phyloP scores from a whole-genome alignment of 768 basidiomycete genomes.

The Xerocomus spinulosus region DNA sequence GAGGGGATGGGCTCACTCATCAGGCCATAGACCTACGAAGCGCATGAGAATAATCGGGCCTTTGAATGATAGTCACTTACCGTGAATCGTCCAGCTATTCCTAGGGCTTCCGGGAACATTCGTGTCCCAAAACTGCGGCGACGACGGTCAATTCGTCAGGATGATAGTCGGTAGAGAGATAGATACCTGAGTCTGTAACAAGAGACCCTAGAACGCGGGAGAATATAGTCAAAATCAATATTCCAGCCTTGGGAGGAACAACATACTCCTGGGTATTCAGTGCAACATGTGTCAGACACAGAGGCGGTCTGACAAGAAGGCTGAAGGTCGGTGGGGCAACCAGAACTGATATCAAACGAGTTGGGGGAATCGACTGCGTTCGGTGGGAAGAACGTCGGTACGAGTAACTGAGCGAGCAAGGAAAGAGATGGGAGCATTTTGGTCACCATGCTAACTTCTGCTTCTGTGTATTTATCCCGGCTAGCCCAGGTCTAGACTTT shows the following conservation, averaged over 20 bases:
- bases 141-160: slow-evolving; percentile 2
- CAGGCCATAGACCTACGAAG: slow-evolving; percentile 59
- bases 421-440: slow-evolving; percentile 21
- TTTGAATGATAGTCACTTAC: slow-evolving; percentile 31
- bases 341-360: slow-evolving; percentile 38
- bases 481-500: background rate
- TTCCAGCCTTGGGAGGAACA: background rate
- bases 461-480: slow-evolving; percentile 7
- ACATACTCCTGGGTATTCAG: slow-evolving; percentile 62
- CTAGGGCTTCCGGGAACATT: slow-evolving; percentile 56
- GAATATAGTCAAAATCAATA: background rate
- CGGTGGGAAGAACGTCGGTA: slow-evolving; percentile 16
- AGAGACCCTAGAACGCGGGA: slow-evolving; percentile 42
- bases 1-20: slow-evolving; percentile 38
- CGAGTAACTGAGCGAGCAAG: slow-evolving; percentile 21
- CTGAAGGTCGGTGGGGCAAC: slow-evolving; percentile 47
- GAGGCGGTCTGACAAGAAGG: slow-evolving; percentile 54
- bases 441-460: background rate
- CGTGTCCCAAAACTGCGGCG: slow-evolving; percentile 55
- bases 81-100: slow-evolving; percentile 74
- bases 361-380: slow-evolving; percentile 17
- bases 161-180: background rate
- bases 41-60: slow-evolving; percentile 1
- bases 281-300: slow-evolving; percentile 54
- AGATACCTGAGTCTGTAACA: slow-evolving; percentile 51